These are phyloP conservation scores for Trichoderma sp. DNA, from an alignment of 2,329 filamentous ascomycete genomes.

Conservation along the genomic window DNA sequence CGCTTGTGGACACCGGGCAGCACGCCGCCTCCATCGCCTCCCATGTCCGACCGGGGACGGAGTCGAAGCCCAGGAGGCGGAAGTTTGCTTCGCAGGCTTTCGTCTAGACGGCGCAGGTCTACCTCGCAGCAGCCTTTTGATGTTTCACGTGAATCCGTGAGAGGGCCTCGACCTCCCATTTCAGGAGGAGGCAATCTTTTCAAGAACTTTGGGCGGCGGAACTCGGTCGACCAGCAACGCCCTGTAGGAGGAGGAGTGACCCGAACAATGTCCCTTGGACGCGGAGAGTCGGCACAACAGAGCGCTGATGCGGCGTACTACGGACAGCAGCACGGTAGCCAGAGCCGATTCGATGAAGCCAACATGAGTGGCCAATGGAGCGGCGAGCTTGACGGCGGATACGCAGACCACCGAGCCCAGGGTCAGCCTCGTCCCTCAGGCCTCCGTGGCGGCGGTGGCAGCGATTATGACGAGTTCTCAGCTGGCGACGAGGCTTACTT, in stretches of 20 bases:
- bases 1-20: slow-evolving; percentile 76
- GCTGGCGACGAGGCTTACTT: slow-evolving; percentile 62
- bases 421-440: slow-evolving; percentile 34
- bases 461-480: slow-evolving; percentile 51
- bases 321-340: slow-evolving; percentile 46
- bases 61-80: slow-evolving; percentile 43
- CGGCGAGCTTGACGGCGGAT: slow-evolving; percentile 44
- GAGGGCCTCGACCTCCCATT: slow-evolving; percentile 52
- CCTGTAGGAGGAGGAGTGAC: slow-evolving; percentile 47
- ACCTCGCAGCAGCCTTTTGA: slow-evolving; percentile 41
- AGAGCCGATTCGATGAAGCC: slow-evolving; percentile 48
- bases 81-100: slow-evolving; percentile 50
- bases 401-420: slow-evolving; percentile 29
- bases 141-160: slow-evolving; percentile 40
- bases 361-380: slow-evolving; percentile 60
- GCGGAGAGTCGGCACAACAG: slow-evolving; percentile 52
- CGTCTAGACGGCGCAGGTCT: slow-evolving; percentile 39
- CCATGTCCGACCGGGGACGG: slow-evolving; percentile 49
- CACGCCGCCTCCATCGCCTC: slow-evolving; percentile 72
- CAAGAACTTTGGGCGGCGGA: slow-evolving; percentile 46
- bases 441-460: slow-evolving; percentile 49
- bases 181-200: slow-evolving; percentile 49
- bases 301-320: slow-evolving; percentile 32
- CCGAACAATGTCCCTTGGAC: slow-evolving; percentile 63
- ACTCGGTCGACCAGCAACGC: slow-evolving; percentile 39